These are phyloP conservation scores for Trichosporon sp. DNA, from an alignment of 1,284 basidiomycete genomes.

Conservation along the genomic window DNA sequence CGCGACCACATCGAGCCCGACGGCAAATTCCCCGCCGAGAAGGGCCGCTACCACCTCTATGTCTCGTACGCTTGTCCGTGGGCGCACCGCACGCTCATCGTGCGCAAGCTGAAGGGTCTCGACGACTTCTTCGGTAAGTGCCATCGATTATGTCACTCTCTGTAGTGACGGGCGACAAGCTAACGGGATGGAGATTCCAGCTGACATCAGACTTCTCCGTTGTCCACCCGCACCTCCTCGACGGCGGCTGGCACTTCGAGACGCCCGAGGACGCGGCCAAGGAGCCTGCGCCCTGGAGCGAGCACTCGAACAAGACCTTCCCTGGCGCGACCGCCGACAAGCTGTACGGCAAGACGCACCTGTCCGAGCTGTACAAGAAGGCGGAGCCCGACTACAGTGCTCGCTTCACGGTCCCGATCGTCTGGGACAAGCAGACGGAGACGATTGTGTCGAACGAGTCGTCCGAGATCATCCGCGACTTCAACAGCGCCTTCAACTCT, in stretches of 20 bases:
- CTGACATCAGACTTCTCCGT: slow-evolving; percentile 66
- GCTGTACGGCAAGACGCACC: slow-evolving; percentile 63
- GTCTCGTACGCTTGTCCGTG: slow-evolving; percentile 82
- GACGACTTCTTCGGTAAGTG: slow-evolving; percentile 76
- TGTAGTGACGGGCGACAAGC: background rate
- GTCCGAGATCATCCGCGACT: slow-evolving; percentile 88
- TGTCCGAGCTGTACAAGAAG: slow-evolving; percentile 83
- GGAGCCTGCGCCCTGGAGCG: slow-evolving; percentile 38
- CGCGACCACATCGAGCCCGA: slow-evolving; percentile 71
- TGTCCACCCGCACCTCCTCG: slow-evolving; percentile 84
- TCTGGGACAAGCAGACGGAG: slow-evolving; percentile 89
- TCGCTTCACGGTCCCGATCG: slow-evolving; percentile 85
- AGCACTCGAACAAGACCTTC: slow-evolving; percentile 62
- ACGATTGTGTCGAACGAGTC: slow-evolving; percentile 96
- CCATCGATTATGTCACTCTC: background rate
- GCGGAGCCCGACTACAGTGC: slow-evolving; percentile 68
- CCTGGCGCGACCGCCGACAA: slow-evolving; percentile 73
- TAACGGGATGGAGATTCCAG: background rate
- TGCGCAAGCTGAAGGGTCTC: slow-evolving; percentile 86
- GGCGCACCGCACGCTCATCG: slow-evolving; percentile 89
- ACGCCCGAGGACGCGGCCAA: slow-evolving; percentile 46
- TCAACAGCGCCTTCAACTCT: slow-evolving; percentile 80
- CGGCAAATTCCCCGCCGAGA: slow-evolving; percentile 77
- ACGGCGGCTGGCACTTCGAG: slow-evolving; percentile 85
- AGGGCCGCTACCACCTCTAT: slow-evolving; percentile 84